Evolutionary conservation across 257 asterid species (phyloP), one percentile per base, ranked within the genome.

Genomic region (Ocimum tenuiflorum): DNA sequence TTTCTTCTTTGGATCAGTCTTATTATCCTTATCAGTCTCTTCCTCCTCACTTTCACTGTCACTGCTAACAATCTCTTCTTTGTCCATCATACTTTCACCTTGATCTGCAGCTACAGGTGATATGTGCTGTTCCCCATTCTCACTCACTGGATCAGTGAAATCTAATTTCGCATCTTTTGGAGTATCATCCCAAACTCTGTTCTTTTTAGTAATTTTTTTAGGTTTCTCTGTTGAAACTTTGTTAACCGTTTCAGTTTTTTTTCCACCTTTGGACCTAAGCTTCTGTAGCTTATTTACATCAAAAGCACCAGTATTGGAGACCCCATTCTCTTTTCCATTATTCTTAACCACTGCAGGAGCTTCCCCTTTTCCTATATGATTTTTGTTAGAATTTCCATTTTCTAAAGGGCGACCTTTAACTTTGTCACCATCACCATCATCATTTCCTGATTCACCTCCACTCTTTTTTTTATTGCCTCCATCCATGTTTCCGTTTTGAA

Each of bases 21-120:
- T 83, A 47, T 53, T 61, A 58, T 73, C 83, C 74, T 84, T 83
- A 29, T 68, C 88, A 2, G 72, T 47, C 7, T 79, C 91, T 61
- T 85, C 60, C 6, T 79, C 89, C 63, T 81, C 99, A n/a, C 63
- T 65, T 43, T 90, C 97, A 74, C 90, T 83, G 41, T 90, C 96
- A 71, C 95, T 88, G 74, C 91, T 88, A 70, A 88, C 10, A 36
- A 83, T 72, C 80, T 94, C 99, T 65, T 90, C 99, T 77, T 69
- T 81, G 82, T 94, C 99, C 99, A 94, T 94, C 97, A 84, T 85
- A 81, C 99, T 94, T 81, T 84, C 94, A 59, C 94, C 97, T 50
- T 78, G 79, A 74, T 78, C 87, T 68, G 76, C 75, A 14, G 84
- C 82, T 38, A 83, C 87, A 75, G 77, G 85, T 33, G 88, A 60